Evolutionary conservation across 257 asterid species (phyloP).

Genomic region (Gentiana straminea): DNA sequence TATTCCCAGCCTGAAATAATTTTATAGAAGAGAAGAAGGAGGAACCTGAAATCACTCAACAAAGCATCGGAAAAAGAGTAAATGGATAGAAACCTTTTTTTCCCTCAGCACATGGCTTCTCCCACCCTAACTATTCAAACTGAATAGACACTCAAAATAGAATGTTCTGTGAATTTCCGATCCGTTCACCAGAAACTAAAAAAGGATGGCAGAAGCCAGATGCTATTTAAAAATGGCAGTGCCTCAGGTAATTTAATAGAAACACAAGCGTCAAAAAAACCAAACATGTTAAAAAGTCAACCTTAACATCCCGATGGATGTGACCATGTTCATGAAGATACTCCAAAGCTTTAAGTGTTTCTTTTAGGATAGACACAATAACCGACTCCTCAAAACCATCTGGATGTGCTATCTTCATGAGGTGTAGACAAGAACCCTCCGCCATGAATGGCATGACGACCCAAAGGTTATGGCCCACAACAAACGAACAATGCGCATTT

Average conservation of each 20-base stretch:
- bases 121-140: too few species aligned
- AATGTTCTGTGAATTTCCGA: too few species aligned
- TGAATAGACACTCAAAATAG: too few species aligned
- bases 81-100: too few species aligned
- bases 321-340: conserved; percentile 94
- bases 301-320: conserved; percentile 98
- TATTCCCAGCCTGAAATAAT: conserved; percentile 78
- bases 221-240: neutral
- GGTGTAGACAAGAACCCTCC: conserved; percentile 98
- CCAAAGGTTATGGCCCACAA: conserved; percentile 93
- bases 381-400: conserved; percentile 97
- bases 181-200: neutral
- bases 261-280: neutral
- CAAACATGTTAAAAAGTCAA: conserved; percentile 16
- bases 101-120: too few species aligned
- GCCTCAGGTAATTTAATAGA: neutral
- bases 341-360: conserved; percentile 92
- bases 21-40: conserved; percentile 9
- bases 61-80: conserved; percentile 1
- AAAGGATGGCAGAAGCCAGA: neutral
- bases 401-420: conserved; percentile 91
- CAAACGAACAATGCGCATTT: conserved; percentile 88
- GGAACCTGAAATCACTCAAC: conserved; percentile 8
- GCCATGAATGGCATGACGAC: conserved; percentile 98
- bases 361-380: conserved; percentile 78